Base-by-base conservation (phyloP, 2,329 filamentous ascomycete genomes). In the Grosmannia serpens region DNA sequence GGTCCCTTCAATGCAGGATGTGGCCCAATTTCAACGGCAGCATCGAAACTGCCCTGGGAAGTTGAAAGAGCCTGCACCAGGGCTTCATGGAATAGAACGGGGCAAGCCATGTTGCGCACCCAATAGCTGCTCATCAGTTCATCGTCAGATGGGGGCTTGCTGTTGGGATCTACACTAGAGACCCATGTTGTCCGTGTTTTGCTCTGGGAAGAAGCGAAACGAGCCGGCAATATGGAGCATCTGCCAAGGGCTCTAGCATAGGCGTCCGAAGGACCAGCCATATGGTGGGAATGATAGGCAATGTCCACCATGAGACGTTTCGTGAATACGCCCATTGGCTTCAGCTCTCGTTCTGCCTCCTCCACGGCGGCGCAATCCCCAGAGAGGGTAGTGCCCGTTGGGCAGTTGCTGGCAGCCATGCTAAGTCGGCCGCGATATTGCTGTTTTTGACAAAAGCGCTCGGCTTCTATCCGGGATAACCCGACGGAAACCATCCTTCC, bases 31-130 rank as follows among this genome's bases (percentile, higher is more conserved):
- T 78, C 77, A 3, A 78, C 64, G n/a, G 64, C 70, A 11, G 71
- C 66, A 53, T 74, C 70, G 31, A 60, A 73, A 68, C 0, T 63
- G 56, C 0, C 64, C 65, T 17, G 53, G 52, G 4, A 61, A 51
- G 2, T 63, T 26, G 0, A 29, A 5, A 71, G 17, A 0, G 71
- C 67, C 1, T 64, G 59, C 5, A 54, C 47, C 0, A 78, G 49
- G 1, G 76, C 76, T 50, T 76, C 69, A 4, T 67, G 66, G 60
- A 80, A 79, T 0, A 73, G 62, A 0, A 79, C 76, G 1, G 76
- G 67, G 11, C 69, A 65, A 1, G 67, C 62, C 72, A 79, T 72
- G 62, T 79, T 80, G 31, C 73, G 67, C 1, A 59, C 65, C 77
- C 76, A 80, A 64, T 79, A 78, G 0, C 53, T 51, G 6, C 59